Evolutionary conservation across 1,139 yeast species (phyloP), one percentile per base, ranked within the genome.

Genomic region (Candida pseudoviswanathii): DNA sequence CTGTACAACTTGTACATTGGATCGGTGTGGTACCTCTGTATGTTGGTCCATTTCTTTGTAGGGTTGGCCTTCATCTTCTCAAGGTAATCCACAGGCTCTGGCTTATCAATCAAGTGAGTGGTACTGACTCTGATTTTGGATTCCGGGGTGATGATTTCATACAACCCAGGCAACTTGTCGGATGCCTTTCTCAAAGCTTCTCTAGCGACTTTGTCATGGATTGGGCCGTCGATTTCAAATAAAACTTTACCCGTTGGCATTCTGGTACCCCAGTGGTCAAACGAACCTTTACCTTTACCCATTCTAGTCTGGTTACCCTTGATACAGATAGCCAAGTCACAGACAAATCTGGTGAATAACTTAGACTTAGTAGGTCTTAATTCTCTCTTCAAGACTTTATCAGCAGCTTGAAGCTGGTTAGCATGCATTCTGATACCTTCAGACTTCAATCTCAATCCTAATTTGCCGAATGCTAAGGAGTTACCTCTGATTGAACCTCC

Each of bases 231-330:
- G 63, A 92, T 84, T 70, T 94, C 99, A 65, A 92, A 91, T 33
- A 91, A 75, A 44, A 94, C 85, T 64, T 91, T 91, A 3, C 99
- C 99, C 0, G 97, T 91, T 43, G 99, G 96, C 21, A 94, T 94
- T 62, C 99, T 82, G 41, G 86, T 89, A 56, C 96, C 96, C 98
- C 98, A 95, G 74, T 90, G 96, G 61, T 91, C 96, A 65, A 94
- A 92, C 0, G 95, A 86, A 70, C 99, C 99, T 71, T 94, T 94
- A 75, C 99, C 99, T 71, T 95, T 94, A 77, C 99, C 99, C 99
- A 94, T 94, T 85, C 99, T 94, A 21, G 97, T 90, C 67, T 94
- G 97, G 68, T 95, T 94, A 75, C 99, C 99, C 73, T 94, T 94
- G 51, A 89, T 84, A 71, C 97, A 92, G 22, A 94, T 96, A 0